Conservation (phyloP, 2,329 filamentous ascomycete species). For the Cytospora piceicola region DNA sequence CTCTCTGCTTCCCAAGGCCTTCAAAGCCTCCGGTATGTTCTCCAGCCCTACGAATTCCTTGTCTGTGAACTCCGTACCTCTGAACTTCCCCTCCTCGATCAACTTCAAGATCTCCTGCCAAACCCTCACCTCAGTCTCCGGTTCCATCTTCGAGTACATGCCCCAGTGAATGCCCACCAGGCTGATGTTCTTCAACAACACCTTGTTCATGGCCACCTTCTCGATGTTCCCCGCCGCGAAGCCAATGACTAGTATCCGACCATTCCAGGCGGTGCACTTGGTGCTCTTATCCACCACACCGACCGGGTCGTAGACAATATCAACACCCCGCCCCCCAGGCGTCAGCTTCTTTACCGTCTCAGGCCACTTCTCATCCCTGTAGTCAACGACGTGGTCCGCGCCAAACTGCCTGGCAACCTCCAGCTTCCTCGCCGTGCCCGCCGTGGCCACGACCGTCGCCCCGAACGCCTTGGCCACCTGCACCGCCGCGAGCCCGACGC, state of each 20-base stretch:
- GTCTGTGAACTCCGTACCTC: slow-evolving; percentile 80
- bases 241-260: slow-evolving; percentile 82
- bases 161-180: slow-evolving; percentile 94
- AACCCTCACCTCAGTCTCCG: slow-evolving; percentile 68
- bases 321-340: slow-evolving; percentile 72
- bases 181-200: slow-evolving; percentile 90
- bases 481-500: slow-evolving; percentile 88
- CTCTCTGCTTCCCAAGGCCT: slow-evolving; percentile 75
- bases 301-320: slow-evolving; percentile 95
- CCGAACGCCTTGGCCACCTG: slow-evolving; percentile 92
- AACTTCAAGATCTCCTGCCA: slow-evolving; percentile 84
- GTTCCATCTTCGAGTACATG: slow-evolving; percentile 75
- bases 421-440: slow-evolving; percentile 78
- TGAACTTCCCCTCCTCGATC: slow-evolving; percentile 77
- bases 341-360: slow-evolving; percentile 76
- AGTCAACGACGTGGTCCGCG: slow-evolving; percentile 82
- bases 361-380: slow-evolving; percentile 67
- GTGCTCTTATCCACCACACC: slow-evolving; percentile 85
- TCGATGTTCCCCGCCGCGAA: slow-evolving; percentile 88
- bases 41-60: slow-evolving; percentile 83
- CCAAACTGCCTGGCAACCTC: slow-evolving; percentile 79
- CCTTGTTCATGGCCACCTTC: slow-evolving; percentile 89
- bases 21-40: slow-evolving; percentile 73
- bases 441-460: slow-evolving; percentile 91
- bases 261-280: slow-evolving; percentile 95